phyloP scores from a whole-genome alignment of 208 protist genomes.

The Leishmania turanica region DNA sequence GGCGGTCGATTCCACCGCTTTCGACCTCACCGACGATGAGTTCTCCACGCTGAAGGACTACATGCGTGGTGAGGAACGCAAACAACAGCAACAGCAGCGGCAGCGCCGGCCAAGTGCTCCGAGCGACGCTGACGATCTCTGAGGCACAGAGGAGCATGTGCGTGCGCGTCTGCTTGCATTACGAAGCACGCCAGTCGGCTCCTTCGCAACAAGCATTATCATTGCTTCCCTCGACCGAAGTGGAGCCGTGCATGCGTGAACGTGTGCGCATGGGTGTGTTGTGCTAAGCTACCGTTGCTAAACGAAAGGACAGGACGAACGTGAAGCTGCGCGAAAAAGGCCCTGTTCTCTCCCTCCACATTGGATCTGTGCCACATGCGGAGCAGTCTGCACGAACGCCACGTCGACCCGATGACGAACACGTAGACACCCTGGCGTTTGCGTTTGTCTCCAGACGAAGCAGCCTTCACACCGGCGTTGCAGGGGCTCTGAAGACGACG shows the following conservation, averaged over 20 bases:
- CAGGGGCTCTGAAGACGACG: background rate
- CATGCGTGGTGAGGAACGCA: constrained; percentile 9
- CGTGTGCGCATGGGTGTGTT: background rate
- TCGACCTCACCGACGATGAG: constrained; percentile 63
- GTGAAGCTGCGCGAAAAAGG: background rate
- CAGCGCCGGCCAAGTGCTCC: background rate
- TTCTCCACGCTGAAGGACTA: constrained; percentile 42
- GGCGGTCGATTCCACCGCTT: constrained; percentile 54
- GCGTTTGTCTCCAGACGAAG: background rate
- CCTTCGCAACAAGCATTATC: background rate
- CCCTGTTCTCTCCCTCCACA: background rate
- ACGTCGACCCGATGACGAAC: background rate
- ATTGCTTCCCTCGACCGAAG: background rate
- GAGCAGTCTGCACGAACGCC: background rate
- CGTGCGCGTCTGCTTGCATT: background rate
- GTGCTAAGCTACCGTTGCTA: background rate
- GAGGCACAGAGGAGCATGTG: background rate
- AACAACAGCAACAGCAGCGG: background rate
- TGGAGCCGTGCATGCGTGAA: background rate
- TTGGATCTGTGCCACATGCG: background rate
- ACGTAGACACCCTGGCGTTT: background rate
- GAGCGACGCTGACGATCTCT: constrained; percentile 18
- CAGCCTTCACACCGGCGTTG: background rate
- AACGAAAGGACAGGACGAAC: background rate
- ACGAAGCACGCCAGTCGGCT: background rate